Evolutionary conservation across 192 early-diverging fungal genomes (phyloP), one percentile per base, ranked within the genome.

Genomic region (Tieghemiomyces parasiticus): DNA sequence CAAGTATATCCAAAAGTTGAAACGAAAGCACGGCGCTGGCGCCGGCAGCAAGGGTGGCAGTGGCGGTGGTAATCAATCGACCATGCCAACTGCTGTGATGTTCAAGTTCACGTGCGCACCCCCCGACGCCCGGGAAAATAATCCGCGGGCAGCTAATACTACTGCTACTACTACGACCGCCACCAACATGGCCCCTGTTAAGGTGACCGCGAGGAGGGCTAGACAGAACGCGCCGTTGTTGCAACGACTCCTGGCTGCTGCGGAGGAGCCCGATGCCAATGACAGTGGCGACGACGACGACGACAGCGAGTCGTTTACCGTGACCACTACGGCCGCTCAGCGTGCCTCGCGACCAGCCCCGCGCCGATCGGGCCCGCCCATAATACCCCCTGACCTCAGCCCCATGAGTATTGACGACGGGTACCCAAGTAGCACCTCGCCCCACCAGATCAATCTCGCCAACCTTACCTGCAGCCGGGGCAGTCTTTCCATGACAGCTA

Each of bases 1-100:
- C 38, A 46, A 69, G 0, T 71, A 78, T 60, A 74, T 78, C 30
- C 61, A 62, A 3, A 71, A 74, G 49, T 33, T 78, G 32, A 54
- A 63, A 24, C 22, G 52, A 19, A 47, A 56, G 62, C 66, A 9
- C 22, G 54, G 22, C 46, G 69, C 46, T 59, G 73, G 14, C 53
- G 66, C 13, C 51, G 62, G 28, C 67, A 71, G 55, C 65, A 46
- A 9, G 26, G 30, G 60, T 24, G 30, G 46, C 54, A 31, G 49
- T 16, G 14, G 45, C 25, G 16, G 31, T 31, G 8, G 13, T 34
- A 58, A 55, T 56, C 1, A 50, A 56, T 25, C 24, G 29, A 20
- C 3, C 45, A 29, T 22, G n/a, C 25, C 33, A 44, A 30, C 48
- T 30, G n/a, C 12, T 45, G 12, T 16, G 22, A 13, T 20, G 66